Percentiles rank a stretch among this genome's conserved stretches.
These are phyloP conservation scores for Dothideomycetes sp. DNA, from an alignment of 2,329 filamentous ascomycete genomes.

Conservation along the genomic window DNA sequence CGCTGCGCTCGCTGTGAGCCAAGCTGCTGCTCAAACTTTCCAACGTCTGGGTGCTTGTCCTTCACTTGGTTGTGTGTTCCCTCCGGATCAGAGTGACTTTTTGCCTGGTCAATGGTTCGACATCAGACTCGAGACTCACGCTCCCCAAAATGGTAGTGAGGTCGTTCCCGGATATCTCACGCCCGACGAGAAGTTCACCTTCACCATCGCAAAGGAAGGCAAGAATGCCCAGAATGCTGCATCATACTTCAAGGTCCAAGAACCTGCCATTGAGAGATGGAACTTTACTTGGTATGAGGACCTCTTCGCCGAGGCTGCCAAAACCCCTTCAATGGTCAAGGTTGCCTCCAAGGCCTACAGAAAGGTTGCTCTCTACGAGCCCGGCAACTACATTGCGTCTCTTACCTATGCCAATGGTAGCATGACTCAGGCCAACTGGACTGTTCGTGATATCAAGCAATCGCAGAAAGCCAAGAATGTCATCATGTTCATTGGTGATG, in stretches of 20 bases:
- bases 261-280: slow-evolving; percentile 71
- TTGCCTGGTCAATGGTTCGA: slow-evolving; percentile 77
- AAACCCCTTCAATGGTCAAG: slow-evolving; percentile 63
- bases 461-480: slow-evolving; percentile 75
- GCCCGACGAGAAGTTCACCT: slow-evolving; percentile 66
- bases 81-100: slow-evolving; percentile 63
- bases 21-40: slow-evolving; percentile 41
- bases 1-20: neutral
- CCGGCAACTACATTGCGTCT: slow-evolving; percentile 68
- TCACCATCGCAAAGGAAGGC: slow-evolving; percentile 61
- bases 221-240: slow-evolving; percentile 43
- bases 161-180: slow-evolving; percentile 51
- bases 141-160: slow-evolving; percentile 72
- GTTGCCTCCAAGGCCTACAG: slow-evolving; percentile 74
- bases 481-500: slow-evolving; percentile 71
- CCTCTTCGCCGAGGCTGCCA: slow-evolving; percentile 64
- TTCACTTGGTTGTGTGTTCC: slow-evolving; percentile 45
- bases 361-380: slow-evolving; percentile 64
- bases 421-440: slow-evolving; percentile 66
- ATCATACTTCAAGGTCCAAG: slow-evolving; percentile 59
- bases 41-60: slow-evolving; percentile 48
- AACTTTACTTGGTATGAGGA: slow-evolving; percentile 79
- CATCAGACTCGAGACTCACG: slow-evolving; percentile 73
- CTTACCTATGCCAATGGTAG: slow-evolving; percentile 65
- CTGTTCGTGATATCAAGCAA: slow-evolving; percentile 60